A percentile compares a stretch with the other conserved stretches of the same genome.
Conservation (phyloP, 139 green algal species). For the Chlorella ohadii region DNA sequence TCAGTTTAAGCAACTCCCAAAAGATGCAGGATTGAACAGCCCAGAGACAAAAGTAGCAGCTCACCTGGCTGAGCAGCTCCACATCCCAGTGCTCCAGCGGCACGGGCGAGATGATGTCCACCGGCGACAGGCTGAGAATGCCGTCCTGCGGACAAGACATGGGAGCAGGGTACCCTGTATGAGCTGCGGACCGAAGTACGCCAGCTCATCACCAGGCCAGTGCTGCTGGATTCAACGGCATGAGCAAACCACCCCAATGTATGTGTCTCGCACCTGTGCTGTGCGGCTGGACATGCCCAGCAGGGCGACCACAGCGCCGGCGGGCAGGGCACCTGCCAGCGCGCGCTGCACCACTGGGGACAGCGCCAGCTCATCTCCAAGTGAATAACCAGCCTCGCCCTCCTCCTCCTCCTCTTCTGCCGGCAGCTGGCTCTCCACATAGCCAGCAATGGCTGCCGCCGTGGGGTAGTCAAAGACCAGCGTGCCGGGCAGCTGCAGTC, state of each 20-base stretch:
- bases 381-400: background rate
- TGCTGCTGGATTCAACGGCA: too few relatives aligned
- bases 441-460: slow-evolving; percentile 48
- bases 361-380: background rate
- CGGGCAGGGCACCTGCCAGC: background rate
- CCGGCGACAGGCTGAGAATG: slow-evolving; percentile 5
- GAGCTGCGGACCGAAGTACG: too few relatives aligned
- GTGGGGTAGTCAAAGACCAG: slow-evolving; percentile 92
- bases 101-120: slow-evolving; percentile 59
- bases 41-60: background rate
- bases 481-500: slow-evolving; percentile 75
- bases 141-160: slow-evolving; percentile 17
- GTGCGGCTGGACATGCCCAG: slow-evolving; percentile 23
- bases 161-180: too few relatives aligned
- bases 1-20: too few relatives aligned
- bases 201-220: too few relatives aligned
- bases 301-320: slow-evolving; percentile 2
- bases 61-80: slow-evolving; percentile 38
- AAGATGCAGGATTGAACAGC: background rate
- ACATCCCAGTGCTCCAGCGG: slow-evolving; percentile 68
- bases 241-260: too few relatives aligned
- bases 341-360: background rate
- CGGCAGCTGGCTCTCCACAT: slow-evolving; percentile 23
- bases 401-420: slow-evolving; percentile 13
- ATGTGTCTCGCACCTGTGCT: background rate